Evolutionary conservation across 2,329 filamentous ascomycete species (phyloP), one percentile per base, ranked within the genome.

Genomic region (Gaeumannomyces tritici): DNA sequence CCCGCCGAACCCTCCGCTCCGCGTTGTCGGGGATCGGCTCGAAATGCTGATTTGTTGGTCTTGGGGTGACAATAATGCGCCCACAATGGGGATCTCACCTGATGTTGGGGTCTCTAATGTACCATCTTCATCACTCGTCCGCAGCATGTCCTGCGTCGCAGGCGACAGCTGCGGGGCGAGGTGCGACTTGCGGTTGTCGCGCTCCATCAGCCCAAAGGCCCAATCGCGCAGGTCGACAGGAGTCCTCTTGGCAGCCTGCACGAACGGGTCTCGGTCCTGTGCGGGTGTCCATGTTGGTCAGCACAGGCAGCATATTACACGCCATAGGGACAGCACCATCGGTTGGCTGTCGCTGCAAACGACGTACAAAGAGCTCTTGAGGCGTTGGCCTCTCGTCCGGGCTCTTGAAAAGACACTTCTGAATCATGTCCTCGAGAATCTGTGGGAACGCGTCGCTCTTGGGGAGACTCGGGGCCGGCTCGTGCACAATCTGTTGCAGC

Each of bases 361-460:
- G 11, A 76, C 90, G 75, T 81, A 96, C 91, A 76, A 90, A 97
- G 64, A 99, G 86, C 69, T 98, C 91, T 69, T 93, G 89, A 11
- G 95, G 95, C 6, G 95, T 98, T 61, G 93, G 95, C 61, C 95
- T 86, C 71, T 91, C 86, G 64, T 93, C 90, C 0, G 95, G 90
- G 65, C 90, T 87, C 79, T 99, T 99, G 74, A 88, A 87, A 67
- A 99, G 79, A 76, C 95, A 99, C 74, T 96, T 96, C 67, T 95
- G 92, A 63, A 98, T 93, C 86, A 98, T 96, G 67, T 98, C 92
- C 69, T 98, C 93, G 58, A 99, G 77, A 66, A 98, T 98, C 31
- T 87, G 85, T 0, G 95, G 95, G 80, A 99, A 99, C 2, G 95
- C 95, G 72, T 98, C 95, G 71, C 93, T 97, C 84, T 97, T 96